phyloP scores from a whole-genome alignment of 2,329 filamentous ascomycete species.

The Dothideomycetidae sp. region DNA sequence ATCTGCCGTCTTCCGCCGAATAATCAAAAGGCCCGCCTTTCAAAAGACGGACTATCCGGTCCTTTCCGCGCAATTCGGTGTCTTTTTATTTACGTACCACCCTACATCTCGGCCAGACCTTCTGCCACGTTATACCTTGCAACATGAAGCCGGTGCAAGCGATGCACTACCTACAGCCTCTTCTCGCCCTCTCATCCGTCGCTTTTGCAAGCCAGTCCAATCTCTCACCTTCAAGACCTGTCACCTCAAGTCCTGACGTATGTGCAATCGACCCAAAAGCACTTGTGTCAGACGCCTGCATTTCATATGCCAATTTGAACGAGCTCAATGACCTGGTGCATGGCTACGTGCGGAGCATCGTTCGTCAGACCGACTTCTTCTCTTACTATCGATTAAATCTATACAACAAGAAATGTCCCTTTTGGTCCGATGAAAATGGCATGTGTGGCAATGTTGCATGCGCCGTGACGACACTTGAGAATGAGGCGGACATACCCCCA shows the following conservation, averaged over 20 bases:
- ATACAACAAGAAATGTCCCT: slow-evolving; percentile 87
- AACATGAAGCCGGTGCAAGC: slow-evolving; percentile 35
- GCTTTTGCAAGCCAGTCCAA: slow-evolving; percentile 23
- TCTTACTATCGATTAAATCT: slow-evolving; percentile 93
- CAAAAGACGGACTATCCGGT: no score
- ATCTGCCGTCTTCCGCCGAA: no score
- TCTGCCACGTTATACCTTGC: slow-evolving; percentile 49
- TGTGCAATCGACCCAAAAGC: slow-evolving; percentile 62
- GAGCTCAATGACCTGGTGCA: slow-evolving; percentile 62
- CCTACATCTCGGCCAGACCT: no score
- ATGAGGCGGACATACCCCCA: slow-evolving; percentile 82
- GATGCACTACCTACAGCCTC: slow-evolving; percentile 35
- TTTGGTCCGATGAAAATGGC: slow-evolving; percentile 85
- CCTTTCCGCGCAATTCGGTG: no score
- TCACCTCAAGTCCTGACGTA: slow-evolving; percentile 6
- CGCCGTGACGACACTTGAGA: slow-evolving; percentile 85
- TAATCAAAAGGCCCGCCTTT: no score
- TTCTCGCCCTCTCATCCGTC: slow-evolving; percentile 16
- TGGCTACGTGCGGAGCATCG: slow-evolving; percentile 66
- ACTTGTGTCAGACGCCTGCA: slow-evolving; percentile 87
- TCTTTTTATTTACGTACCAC: no score
- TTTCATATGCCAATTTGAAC: slow-evolving; percentile 84
- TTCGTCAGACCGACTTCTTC: slow-evolving; percentile 87
- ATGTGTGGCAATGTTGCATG: slow-evolving; percentile 97
- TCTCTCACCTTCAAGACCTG: slow-evolving; percentile 27